Conservation (phyloP, 441 rosid genomes). For the Erodium trifolium region DNA sequence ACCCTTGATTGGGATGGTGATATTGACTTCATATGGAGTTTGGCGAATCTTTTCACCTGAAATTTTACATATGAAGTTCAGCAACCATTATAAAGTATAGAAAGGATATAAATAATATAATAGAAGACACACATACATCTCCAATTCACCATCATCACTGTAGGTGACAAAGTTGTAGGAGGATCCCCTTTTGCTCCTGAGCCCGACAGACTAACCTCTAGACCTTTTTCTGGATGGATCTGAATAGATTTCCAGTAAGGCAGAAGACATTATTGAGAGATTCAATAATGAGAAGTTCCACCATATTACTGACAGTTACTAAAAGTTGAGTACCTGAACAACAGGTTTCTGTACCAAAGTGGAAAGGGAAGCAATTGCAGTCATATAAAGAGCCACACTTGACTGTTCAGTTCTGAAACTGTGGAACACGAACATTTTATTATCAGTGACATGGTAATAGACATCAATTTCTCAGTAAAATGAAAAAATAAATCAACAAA, state of each 20-base stretch:
- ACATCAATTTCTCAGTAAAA: background rate
- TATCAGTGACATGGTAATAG: background rate
- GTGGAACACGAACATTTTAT: conserved; percentile 14
- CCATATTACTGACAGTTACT: conserved; percentile 7
- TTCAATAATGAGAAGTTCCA: conserved; percentile 12
- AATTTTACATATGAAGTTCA: conserved; percentile 20
- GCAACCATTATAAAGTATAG: conserved; percentile 13
- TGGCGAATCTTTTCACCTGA: conserved; percentile 53
- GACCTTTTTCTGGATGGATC: conserved; percentile 69
- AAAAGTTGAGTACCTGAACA: conserved; percentile 37
- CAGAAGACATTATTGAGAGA: conserved; percentile 12
- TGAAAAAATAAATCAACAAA: conserved; percentile 9
- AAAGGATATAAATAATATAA: background rate
- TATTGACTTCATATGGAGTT: conserved; percentile 63
- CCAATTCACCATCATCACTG: conserved; percentile 69
- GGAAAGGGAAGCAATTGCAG: conserved; percentile 72
- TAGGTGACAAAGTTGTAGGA: conserved; percentile 83
- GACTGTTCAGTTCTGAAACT: conserved; percentile 80
- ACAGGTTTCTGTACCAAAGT: conserved; percentile 55
- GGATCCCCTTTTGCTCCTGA: conserved; percentile 52
- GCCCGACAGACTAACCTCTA: conserved; percentile 56
- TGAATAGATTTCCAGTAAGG: conserved; percentile 14
- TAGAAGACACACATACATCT: conserved; percentile 41
- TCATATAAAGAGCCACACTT: conserved; percentile 69
- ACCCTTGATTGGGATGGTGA: conserved; percentile 74